A percentile compares a stretch with the other conserved stretches of the same genome.
phyloP scores from a whole-genome alignment of 2,329 filamentous ascomycete species.

The Exophiala sp. region DNA sequence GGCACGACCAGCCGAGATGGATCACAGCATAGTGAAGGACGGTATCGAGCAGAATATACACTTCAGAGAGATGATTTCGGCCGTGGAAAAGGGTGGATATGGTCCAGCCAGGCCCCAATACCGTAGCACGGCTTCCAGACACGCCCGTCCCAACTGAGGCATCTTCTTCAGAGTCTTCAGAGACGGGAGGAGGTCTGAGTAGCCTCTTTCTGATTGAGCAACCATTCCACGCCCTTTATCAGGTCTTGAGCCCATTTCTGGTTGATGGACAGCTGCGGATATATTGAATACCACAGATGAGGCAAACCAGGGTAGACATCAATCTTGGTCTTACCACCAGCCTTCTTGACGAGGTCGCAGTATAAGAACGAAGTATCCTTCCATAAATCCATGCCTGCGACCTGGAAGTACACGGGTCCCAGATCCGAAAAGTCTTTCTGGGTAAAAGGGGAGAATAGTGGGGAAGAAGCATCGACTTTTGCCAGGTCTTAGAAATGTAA shows the following conservation, averaged over 20 bases:
- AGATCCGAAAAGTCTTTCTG: slow-evolving; percentile 10
- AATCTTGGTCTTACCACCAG: slow-evolving; percentile 8
- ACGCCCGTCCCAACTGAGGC: not conserved
- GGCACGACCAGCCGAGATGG: no score
- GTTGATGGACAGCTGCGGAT: slow-evolving; percentile 16
- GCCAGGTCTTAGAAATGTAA: slow-evolving; percentile 3
- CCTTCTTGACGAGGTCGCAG: slow-evolving; percentile 12
- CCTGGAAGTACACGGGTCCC: slow-evolving; percentile 15
- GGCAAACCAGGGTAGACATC: slow-evolving; percentile 19
- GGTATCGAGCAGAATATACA: no score
- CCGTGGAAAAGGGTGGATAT: no score
- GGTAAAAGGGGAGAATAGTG: slow-evolving; percentile 4
- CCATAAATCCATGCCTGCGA: slow-evolving; percentile 20
- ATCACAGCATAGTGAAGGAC: no score
- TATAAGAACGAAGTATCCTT: slow-evolving; percentile 17
- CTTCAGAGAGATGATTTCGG: no score
- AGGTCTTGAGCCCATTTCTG: slow-evolving; percentile 14
- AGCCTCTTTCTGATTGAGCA: slow-evolving; percentile 6
- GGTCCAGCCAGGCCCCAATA: not conserved
- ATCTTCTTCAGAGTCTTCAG: not conserved
- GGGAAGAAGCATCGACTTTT: not conserved
- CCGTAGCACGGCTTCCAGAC: not conserved
- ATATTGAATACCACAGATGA: slow-evolving; percentile 16
- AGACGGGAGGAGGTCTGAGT: not conserved
- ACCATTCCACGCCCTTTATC: slow-evolving; percentile 14